These are phyloP conservation scores for Leccinum imitatum DNA, from an alignment of 768 basidiomycete genomes.

Conservation along the genomic window DNA sequence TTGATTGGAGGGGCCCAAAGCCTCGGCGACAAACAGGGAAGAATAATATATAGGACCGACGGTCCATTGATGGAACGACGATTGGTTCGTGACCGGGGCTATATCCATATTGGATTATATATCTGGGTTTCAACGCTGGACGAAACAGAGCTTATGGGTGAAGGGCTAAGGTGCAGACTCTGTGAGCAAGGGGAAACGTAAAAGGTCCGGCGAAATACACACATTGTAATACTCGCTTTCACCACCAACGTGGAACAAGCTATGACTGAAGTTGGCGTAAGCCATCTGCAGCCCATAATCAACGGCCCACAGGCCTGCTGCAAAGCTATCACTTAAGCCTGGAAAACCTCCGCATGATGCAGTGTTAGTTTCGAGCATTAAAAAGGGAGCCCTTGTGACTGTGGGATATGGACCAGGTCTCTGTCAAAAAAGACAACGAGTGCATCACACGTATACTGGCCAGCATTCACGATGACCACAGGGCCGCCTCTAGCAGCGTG, in stretches of 20 bases:
- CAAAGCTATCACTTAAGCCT: conserved; percentile 58
- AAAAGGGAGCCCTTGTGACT: conserved; percentile 41
- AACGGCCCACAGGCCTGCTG: conserved; percentile 51
- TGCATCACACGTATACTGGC: no score
- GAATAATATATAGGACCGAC: conserved; percentile 75
- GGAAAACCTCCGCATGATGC: conserved; percentile 51
- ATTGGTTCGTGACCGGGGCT: conserved; percentile 56
- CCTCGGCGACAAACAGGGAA: conserved; percentile 66
- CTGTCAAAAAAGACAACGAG: no score
- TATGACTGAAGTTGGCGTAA: conserved; percentile 44
- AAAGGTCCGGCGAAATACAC: conserved; percentile 12
- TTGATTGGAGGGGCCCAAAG: conserved; percentile 60
- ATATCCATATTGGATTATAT: conserved; percentile 16
- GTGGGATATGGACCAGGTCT: background rate
- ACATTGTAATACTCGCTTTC: conserved; percentile 68
- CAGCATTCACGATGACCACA: no score
- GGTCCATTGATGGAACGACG: conserved; percentile 65
- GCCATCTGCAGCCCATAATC: conserved; percentile 57
- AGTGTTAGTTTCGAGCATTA: conserved; percentile 62
- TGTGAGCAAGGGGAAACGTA: background rate
- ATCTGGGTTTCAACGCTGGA: background rate
- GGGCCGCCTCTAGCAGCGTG: no score
- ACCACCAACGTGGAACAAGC: conserved; percentile 55
- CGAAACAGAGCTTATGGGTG: conserved; percentile 30
- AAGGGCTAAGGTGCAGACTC: conserved; percentile 31